Evolutionary conservation across 2,329 filamentous ascomycete genomes (phyloP).

Genomic region (Alternaria arbusti): DNA sequence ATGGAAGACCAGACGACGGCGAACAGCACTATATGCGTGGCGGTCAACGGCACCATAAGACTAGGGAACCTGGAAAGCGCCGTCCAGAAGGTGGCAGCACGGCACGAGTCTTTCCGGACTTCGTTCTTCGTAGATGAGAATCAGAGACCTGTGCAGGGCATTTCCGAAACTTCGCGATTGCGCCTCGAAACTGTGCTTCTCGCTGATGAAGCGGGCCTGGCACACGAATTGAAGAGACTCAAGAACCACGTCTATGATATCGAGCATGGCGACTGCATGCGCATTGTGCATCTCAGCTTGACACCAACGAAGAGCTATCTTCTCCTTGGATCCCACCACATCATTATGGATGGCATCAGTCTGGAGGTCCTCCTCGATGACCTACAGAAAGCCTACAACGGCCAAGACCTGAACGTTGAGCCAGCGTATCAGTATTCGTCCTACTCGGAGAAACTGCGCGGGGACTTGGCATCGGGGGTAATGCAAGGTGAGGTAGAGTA

Average conservation of each 20-base stretch:
- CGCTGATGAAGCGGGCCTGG: neutral
- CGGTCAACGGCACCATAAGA: conserved; percentile 43
- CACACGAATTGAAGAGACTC: conserved; percentile 28
- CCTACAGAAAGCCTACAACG: conserved; percentile 53
- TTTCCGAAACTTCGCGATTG: neutral
- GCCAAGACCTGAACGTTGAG: conserved; percentile 20
- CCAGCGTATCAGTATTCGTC: neutral
- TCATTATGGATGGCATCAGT: conserved; percentile 58
- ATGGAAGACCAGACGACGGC: conserved; percentile 49
- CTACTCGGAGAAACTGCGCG: neutral
- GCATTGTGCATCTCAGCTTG: conserved; percentile 46
- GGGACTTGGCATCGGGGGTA: neutral
- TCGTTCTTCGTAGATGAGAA: neutral
- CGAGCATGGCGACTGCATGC: conserved; percentile 42
- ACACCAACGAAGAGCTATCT: conserved; percentile 48
- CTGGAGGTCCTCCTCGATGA: conserved; percentile 54
- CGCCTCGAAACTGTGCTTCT: conserved; percentile 31
- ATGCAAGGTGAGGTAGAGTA: neutral
- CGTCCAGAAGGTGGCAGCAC: conserved; percentile 32
- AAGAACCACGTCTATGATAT: conserved; percentile 49
- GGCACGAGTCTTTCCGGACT: neutral
- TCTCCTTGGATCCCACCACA: conserved; percentile 57
- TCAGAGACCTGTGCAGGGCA: neutral
- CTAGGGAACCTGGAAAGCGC: conserved; percentile 43
- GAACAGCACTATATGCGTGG: conserved; percentile 48